Base-by-base conservation (phyloP, 805 yeast species). In the Yarrowia deformans region DNA sequence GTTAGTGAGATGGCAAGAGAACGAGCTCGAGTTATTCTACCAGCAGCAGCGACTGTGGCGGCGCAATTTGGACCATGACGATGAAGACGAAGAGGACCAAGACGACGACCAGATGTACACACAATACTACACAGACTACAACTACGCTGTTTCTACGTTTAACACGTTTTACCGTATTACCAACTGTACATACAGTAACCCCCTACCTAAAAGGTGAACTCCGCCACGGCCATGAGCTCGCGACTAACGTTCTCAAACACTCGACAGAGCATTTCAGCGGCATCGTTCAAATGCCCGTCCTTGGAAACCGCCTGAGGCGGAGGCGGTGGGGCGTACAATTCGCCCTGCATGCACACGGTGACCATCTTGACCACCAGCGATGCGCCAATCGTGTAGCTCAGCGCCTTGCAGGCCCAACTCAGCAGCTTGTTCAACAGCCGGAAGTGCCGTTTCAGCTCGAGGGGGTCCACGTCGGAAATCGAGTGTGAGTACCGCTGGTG, bases 391-490 rank as follows among this genome's bases (percentile, higher is more conserved):
- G 48, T 42, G 32, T 29, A 56, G 43, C 46, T 54, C 66, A 54
- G 39, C 3, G 58, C 68, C 48, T 40, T 37, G 49, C 50, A 23
- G 1, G 50, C 66, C 55, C 69, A 48, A 10, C 39, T 9, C 29
- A 37, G 29, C 14, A 48, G 32, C 45, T 37, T 52, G 34, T 16
- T 18, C 37, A 58, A 55, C 23, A 61, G 34, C 19, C 32, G 10
- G 54, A 42, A 32, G 6, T 43, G 63, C 29, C 37, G 68, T 34
- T 37, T 54, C 45, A 46, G 54, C 48, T 32, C 72, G 43, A 74
- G 69, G 16, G 76, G 75, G 49, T 73, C 75, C 42, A 71, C 45
- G 50, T 73, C 72, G 34, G 52, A 45, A 19, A 73, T 71, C 14
- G 74, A 72, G 34, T 63, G 56, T 12, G 73, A 71, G 58, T 52